Conservation (phyloP, 1,284 basidiomycete genomes). For the Ceratobasidium sp. region DNA sequence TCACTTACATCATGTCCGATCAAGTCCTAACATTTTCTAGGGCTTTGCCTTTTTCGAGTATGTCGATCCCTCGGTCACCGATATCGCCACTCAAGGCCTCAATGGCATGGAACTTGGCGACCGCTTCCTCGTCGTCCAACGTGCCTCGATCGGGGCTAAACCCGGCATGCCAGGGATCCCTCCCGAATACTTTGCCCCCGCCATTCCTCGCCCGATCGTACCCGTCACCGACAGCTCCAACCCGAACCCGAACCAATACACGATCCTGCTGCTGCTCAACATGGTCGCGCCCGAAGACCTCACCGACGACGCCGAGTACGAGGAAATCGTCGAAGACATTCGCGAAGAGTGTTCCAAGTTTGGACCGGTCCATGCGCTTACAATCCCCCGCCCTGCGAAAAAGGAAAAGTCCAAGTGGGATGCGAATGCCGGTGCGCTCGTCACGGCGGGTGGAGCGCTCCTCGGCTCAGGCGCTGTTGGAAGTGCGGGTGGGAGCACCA, state of each 20-base stretch:
- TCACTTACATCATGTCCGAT: conserved; percentile 29
- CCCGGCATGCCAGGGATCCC: conserved; percentile 57
- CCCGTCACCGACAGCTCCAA: conserved; percentile 67
- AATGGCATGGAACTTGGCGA: conserved; percentile 99
- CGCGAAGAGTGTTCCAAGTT: conserved; percentile 89
- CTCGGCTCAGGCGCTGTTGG: conserved; percentile 42
- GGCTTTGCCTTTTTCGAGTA: conserved; percentile 99
- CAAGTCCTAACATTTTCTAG: conserved; percentile 51
- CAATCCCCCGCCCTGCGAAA: conserved; percentile 86
- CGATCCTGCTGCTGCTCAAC: conserved; percentile 96
- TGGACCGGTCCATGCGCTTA: conserved; percentile 82
- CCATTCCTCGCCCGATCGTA: conserved; percentile 71
- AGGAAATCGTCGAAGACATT: conserved; percentile 93
- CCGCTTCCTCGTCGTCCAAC: conserved; percentile 94
- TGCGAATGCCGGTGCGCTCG: conserved; percentile 60
- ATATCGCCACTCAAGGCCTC: conserved; percentile 93
- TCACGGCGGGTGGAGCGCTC: conserved; percentile 5
- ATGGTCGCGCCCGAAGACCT: conserved; percentile 98
- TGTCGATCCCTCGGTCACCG: conserved; percentile 85
- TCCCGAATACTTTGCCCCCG: conserved; percentile 38
- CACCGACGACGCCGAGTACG: conserved; percentile 88
- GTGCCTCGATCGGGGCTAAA: conserved; percentile 91
- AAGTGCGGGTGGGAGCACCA: conserved; percentile 40
- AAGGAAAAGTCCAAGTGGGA: conserved; percentile 85
- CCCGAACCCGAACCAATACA: conserved; percentile 59